Conservation (phyloP, 1,284 basidiomycete species). For the Rhizoctonia solani region DNA sequence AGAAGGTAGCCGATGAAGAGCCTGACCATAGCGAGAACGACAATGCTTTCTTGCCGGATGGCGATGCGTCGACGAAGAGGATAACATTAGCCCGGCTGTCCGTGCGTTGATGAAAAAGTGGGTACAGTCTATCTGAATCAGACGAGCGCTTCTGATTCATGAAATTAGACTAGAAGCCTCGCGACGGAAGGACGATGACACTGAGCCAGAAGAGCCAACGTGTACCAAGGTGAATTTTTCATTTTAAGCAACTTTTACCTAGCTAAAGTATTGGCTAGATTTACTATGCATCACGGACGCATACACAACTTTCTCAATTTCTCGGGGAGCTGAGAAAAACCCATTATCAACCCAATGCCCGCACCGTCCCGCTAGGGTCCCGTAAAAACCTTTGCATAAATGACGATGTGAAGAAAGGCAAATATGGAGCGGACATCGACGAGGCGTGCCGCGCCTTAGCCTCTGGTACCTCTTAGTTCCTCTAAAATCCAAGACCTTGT, state of each 20-base stretch:
- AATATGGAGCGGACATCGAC: conserved; percentile 73
- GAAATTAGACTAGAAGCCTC: conserved; percentile 31
- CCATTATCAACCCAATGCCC: conserved; percentile 46
- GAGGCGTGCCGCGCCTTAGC: conserved; percentile 90
- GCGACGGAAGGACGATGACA: conserved; percentile 20
- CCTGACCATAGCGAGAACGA: too few relatives aligned
- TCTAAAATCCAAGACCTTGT: neutral
- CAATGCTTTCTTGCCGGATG: too few relatives aligned
- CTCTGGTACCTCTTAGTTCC: conserved; percentile 57
- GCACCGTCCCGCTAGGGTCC: conserved; percentile 85
- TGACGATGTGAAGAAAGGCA: conserved; percentile 65
- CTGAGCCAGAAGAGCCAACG: conserved; percentile 51
- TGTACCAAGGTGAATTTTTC: conserved; percentile 58
- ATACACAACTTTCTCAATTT: conserved; percentile 92
- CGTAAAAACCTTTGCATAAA: conserved; percentile 94
- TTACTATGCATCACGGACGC: conserved; percentile 92
- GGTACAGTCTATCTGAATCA: conserved; percentile 40
- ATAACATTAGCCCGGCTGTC: conserved; percentile 77
- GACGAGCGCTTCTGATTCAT: neutral
- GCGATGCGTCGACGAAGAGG: conserved; percentile 57
- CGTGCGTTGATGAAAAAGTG: conserved; percentile 81
- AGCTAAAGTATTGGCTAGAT: conserved; percentile 57
- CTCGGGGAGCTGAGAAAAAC: conserved; percentile 78
- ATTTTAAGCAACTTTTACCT: neutral
- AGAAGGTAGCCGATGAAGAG: conserved; percentile 43